Base-by-base conservation (phyloP, 371 early-diverging fungal species). In the Dichotomocladium elegans region DNA sequence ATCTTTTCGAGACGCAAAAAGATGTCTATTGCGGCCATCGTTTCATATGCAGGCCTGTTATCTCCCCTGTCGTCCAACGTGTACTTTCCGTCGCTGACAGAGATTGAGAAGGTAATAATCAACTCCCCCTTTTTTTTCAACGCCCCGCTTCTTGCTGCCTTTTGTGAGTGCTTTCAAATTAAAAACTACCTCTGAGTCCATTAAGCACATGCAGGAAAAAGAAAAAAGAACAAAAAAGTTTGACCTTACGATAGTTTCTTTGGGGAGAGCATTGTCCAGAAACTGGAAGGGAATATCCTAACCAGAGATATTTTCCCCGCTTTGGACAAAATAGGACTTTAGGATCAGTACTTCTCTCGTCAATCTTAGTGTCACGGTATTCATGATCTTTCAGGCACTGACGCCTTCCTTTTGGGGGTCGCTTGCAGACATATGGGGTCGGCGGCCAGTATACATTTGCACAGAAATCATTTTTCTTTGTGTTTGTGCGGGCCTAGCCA, bases 401-500 rank as follows among this genome's bases (percentile, higher is more conserved):
- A 34, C 62, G 6, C 62, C 62, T 4, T 29, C 63, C 0, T 63
- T 63, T 46, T 63, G 64, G 64, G 64, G 58, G 19, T 55, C 64
- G 12, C 24, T 58, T 11, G 55, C 58, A 10, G 64, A 63, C 45
- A 17, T 51, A 4, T 58, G 64, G 59, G 64, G 64, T 2, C 55
- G 64, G 22, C 58, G 64, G 8, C 58, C 59, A 3, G 59, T 58
- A 2, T 63, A 85, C 53, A 54, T 77, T 12, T 22, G 57, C 6
- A 80, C 84, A 1, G 64, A 81, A 63, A 25, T 74, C 17, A 63
- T 85, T 19, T 83, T 67, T 53, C 66, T 70, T 15, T 66, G 70
- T 9, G 81, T 78, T 2, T 79, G 80, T 44, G 52, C 84, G 12
- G 80, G 82, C 24, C 72, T 78, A 5, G 82, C 83, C 12, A 49